Evolutionary conservation across 164 flowering plant species (phyloP).

Genomic region (Aristolochia contorta): DNA sequence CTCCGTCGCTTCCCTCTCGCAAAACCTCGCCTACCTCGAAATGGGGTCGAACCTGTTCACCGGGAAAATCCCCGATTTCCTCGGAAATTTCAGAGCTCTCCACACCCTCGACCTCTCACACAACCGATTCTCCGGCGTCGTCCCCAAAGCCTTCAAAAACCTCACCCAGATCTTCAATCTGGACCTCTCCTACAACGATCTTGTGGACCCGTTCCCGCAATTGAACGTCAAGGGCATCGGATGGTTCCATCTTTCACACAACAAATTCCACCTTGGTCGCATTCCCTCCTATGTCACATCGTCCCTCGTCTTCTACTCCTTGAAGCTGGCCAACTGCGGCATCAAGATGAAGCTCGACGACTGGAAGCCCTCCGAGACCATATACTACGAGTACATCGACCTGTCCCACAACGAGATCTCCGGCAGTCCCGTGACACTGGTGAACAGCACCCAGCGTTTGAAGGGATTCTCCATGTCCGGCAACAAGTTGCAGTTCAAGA

Average conservation of each 20-base stretch:
- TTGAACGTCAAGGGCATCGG: conserved; percentile 61
- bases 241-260: conserved; percentile 56
- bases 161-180: conserved; percentile 75
- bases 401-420: conserved; percentile 52
- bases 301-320: conserved; percentile 60
- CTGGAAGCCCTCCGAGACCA: conserved; percentile 50
- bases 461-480: conserved; percentile 41
- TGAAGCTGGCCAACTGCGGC: conserved; percentile 68
- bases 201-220: conserved; percentile 62
- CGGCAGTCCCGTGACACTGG: conserved; percentile 44
- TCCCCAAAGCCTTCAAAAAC: conserved; percentile 46
- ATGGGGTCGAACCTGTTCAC: conserved; percentile 40
- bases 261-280: conserved; percentile 33
- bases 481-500: conserved; percentile 37
- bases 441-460: conserved; percentile 44
- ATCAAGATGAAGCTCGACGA: conserved; percentile 42
- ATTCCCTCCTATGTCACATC: conserved; percentile 66
- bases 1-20: conserved; percentile 33
- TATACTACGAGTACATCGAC: conserved; percentile 68
- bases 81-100: conserved; percentile 38
- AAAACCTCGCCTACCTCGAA: conserved; percentile 32
- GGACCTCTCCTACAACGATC: conserved; percentile 45
- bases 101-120: conserved; percentile 62
- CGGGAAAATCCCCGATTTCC: conserved; percentile 51
- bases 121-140: conserved; percentile 37